These are phyloP conservation scores for Trichophaea hybrida DNA, from an alignment of 2,329 filamentous ascomycete species.

Conservation along the genomic window DNA sequence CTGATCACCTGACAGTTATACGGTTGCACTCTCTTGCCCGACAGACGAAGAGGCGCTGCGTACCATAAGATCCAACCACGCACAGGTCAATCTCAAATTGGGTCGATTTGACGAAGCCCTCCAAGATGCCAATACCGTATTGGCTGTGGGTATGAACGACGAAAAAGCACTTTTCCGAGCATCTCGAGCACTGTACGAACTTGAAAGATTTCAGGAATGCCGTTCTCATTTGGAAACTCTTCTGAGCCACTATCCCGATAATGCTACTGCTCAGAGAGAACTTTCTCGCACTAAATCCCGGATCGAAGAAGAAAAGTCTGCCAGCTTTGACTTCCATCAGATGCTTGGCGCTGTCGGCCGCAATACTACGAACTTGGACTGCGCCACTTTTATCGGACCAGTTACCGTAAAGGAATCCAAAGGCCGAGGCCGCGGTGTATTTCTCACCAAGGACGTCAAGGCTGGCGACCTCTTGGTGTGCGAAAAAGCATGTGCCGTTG, in stretches of 20 bases:
- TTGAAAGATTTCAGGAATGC: too few relatives aligned
- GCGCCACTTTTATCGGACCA: conserved; percentile 35
- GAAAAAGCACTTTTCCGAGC: too few relatives aligned
- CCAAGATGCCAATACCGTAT: too few relatives aligned
- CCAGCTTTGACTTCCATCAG: neutral
- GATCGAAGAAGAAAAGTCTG: neutral
- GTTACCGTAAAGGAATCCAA: conserved; percentile 34
- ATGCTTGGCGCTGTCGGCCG: neutral
- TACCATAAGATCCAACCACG: too few relatives aligned
- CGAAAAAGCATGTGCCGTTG: conserved; percentile 42
- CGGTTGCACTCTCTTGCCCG: too few relatives aligned
- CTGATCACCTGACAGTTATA: too few relatives aligned
- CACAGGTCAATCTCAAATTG: too few relatives aligned
- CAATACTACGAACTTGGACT: conserved; percentile 34
- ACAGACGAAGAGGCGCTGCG: too few relatives aligned
- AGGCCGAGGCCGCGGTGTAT: conserved; percentile 38
- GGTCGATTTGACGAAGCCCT: too few relatives aligned
- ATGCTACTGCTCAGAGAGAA: neutral
- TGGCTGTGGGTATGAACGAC: too few relatives aligned
- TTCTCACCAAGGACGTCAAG: conserved; percentile 36
- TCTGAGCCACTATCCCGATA: neutral
- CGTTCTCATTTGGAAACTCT: too few relatives aligned
- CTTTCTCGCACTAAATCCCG: neutral
- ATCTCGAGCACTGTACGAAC: too few relatives aligned
- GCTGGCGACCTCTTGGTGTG: conserved; percentile 41